phyloP scores from a whole-genome alignment of 768 basidiomycete genomes.

The Suillus lakei region DNA sequence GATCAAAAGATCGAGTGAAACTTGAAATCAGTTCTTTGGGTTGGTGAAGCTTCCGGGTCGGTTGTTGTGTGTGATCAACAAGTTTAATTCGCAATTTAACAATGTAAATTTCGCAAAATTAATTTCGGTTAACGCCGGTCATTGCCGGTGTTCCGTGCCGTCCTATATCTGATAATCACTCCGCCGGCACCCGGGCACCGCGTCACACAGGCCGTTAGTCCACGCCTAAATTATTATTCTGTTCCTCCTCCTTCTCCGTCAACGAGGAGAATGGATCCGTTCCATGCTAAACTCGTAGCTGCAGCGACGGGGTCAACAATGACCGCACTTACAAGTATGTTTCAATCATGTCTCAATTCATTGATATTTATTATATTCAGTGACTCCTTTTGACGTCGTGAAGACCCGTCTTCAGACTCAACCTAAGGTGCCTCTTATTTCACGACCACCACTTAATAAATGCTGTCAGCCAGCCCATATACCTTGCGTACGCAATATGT shows the following conservation, averaged over 20 bases:
- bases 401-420: slow-evolving; percentile 97
- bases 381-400: slow-evolving; percentile 99
- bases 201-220: neutral
- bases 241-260: slow-evolving; percentile 7
- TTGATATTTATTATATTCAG: slow-evolving; percentile 47
- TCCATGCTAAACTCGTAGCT: slow-evolving; percentile 80
- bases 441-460: slow-evolving; percentile 54
- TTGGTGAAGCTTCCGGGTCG: slow-evolving; percentile 5
- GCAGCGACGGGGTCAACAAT: slow-evolving; percentile 80
- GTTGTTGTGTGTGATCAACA: slow-evolving; percentile 11
- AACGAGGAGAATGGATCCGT: slow-evolving; percentile 59
- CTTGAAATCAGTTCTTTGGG: slow-evolving; percentile 5
- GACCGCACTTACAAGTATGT: slow-evolving; percentile 82
- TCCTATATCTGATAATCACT: neutral
- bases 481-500: slow-evolving; percentile 77
- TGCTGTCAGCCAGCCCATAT: slow-evolving; percentile 69
- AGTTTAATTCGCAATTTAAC: neutral
- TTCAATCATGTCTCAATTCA: neutral
- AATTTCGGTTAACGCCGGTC: slow-evolving; percentile 22
- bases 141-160: slow-evolving; percentile 24
- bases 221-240: neutral
- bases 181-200: neutral
- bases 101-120: slow-evolving; percentile 15
- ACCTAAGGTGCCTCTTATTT: slow-evolving; percentile 59
- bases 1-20: neutral